A percentile compares a stretch with the other conserved stretches of the same genome.
Evolutionary conservation across 2,329 filamentous ascomycete genomes (phyloP).

Genomic region (Chrysoporthe puriensis): DNA sequence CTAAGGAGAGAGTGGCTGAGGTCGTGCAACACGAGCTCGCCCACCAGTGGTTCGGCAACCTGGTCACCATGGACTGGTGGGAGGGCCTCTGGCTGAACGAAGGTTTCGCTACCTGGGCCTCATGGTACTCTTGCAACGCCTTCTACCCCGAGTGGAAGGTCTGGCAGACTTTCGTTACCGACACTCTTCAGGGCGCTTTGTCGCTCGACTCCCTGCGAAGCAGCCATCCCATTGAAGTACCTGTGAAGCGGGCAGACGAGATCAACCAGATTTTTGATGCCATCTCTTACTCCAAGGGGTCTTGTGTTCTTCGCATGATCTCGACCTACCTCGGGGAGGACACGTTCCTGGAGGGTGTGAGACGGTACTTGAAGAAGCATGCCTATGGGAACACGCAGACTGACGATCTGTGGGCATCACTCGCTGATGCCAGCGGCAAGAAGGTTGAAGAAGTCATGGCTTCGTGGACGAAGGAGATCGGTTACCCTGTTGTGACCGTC

Average conservation of each 20-base stretch:
- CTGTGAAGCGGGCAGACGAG: slow-evolving; percentile 91
- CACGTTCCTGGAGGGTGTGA: slow-evolving; percentile 87
- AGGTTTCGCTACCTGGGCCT: slow-evolving; percentile 88
- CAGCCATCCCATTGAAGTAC: slow-evolving; percentile 95
- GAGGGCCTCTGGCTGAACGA: slow-evolving; percentile 91
- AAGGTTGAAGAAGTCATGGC: slow-evolving; percentile 89
- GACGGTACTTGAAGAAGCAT: slow-evolving; percentile 91
- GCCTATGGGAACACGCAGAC: slow-evolving; percentile 96
- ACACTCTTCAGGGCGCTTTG: slow-evolving; percentile 86
- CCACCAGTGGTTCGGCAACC: slow-evolving; percentile 90
- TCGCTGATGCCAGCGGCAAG: slow-evolving; percentile 88
- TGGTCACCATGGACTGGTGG: slow-evolving; percentile 95
- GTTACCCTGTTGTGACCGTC: slow-evolving; percentile 88
- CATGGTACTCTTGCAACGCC: slow-evolving; percentile 82
- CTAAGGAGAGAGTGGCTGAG: slow-evolving; percentile 91
- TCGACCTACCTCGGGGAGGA: slow-evolving; percentile 94
- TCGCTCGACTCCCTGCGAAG: slow-evolving; percentile 88
- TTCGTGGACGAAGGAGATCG: slow-evolving; percentile 96
- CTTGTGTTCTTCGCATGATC: slow-evolving; percentile 94
- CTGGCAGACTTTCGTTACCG: slow-evolving; percentile 93
- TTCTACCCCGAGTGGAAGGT: slow-evolving; percentile 99
- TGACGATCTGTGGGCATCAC: slow-evolving; percentile 84
- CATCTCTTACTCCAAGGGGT: slow-evolving; percentile 97
- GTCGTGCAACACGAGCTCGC: slow-evolving; percentile 96
- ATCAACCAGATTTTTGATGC: slow-evolving; percentile 99